phyloP scores from a whole-genome alignment of 202 grass and related monocot genomes.

The Saccharum hybrid region DNA sequence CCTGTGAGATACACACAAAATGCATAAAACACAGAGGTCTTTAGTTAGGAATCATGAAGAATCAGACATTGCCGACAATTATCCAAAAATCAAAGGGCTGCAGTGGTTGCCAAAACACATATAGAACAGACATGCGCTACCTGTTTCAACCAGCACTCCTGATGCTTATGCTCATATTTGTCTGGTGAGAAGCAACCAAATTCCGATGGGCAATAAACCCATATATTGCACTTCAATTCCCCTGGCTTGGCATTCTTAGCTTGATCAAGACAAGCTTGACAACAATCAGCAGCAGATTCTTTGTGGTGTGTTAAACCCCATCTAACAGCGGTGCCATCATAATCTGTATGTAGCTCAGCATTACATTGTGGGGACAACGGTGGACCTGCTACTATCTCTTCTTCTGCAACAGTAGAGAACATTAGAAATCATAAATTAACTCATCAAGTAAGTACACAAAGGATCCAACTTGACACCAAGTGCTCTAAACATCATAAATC shows the following conservation, averaged over 20 bases:
- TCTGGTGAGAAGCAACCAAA: slow-evolving; percentile 94
- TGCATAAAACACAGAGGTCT: slow-evolving; percentile 2
- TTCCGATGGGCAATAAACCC: slow-evolving; percentile 98
- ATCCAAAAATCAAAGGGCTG: slow-evolving; percentile 12
- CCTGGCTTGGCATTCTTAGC: slow-evolving; percentile 80
- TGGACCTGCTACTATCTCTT: slow-evolving; percentile 87
- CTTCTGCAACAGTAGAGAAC: slow-evolving; percentile 53
- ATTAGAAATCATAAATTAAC: slow-evolving; percentile 13
- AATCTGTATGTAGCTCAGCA: slow-evolving; percentile 83
- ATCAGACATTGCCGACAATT: not conserved
- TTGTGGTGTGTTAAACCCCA: slow-evolving; percentile 98
- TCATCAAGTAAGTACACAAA: not conserved
- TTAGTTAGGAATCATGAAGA: not conserved
- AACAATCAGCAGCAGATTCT: slow-evolving; percentile 88
- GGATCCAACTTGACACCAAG: not conserved
- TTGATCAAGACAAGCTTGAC: slow-evolving; percentile 92
- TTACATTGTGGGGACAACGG: slow-evolving; percentile 76
- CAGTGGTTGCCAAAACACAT: slow-evolving; percentile 7
- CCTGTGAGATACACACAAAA: not conserved
- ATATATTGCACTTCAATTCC: slow-evolving; percentile 90
- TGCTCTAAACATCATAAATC: slow-evolving; percentile 14
- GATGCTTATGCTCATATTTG: slow-evolving; percentile 98
- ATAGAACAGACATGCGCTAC: slow-evolving; percentile 48
- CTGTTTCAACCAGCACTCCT: slow-evolving; percentile 99
- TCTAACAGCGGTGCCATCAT: slow-evolving; percentile 78